Evolutionary conservation across 768 basidiomycete genomes (phyloP).

Genomic region (Galerina marginata): DNA sequence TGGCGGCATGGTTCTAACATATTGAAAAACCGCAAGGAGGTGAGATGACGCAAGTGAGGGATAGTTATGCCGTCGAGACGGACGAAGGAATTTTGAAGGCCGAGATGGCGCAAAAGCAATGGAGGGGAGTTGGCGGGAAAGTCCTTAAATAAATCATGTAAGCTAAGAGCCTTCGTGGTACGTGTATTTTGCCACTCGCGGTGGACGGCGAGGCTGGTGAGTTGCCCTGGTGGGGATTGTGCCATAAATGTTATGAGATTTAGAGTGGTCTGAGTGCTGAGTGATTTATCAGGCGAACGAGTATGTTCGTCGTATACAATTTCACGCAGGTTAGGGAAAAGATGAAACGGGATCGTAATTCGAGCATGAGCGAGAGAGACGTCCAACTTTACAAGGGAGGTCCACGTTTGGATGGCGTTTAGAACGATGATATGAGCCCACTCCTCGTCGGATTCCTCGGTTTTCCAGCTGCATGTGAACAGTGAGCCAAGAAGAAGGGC

Average conservation of each 20-base stretch:
- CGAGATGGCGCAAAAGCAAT: not conserved
- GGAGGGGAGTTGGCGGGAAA: not conserved
- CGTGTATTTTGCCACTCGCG: not conserved
- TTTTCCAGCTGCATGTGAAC: not conserved
- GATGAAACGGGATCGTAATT: not conserved
- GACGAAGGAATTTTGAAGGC: not conserved
- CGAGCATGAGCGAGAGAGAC: not conserved
- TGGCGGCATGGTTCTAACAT: not conserved
- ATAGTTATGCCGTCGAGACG: not conserved
- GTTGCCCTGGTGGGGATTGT: conserved; percentile 3
- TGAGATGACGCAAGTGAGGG: not conserved
- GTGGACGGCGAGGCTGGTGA: not conserved
- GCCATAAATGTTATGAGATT: conserved; percentile 1
- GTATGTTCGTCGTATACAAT: conserved; percentile 1
- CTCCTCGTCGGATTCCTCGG: not conserved
- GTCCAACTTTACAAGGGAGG: not conserved
- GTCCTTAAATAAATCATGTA: not conserved
- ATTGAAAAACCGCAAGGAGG: not conserved
- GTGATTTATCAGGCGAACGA: not conserved
- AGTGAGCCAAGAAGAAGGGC: no score
- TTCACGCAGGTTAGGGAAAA: not conserved
- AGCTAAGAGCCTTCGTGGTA: not conserved
- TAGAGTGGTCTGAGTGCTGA: not conserved
- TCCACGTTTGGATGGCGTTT: not conserved
- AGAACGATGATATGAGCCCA: conserved; percentile 1